Evolutionary conservation across 148 eudicot genomes (phyloP).

Genomic region (Rheum nobile): DNA sequence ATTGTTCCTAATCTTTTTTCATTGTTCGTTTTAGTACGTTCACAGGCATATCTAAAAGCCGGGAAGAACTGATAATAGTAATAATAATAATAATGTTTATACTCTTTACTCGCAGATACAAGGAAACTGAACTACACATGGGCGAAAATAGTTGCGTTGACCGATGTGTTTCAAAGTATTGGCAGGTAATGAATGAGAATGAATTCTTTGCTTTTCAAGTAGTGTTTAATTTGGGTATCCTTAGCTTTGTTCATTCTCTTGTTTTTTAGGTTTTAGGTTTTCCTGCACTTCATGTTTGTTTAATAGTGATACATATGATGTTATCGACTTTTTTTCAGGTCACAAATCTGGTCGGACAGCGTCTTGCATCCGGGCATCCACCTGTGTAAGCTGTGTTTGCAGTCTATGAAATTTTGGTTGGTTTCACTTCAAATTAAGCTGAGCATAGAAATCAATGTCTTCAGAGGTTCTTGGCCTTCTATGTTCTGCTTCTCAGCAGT

Average conservation of each 20-base stretch:
- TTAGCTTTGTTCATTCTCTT: not conserved
- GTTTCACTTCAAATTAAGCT: not conserved
- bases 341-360: slow-evolving; percentile 53
- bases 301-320: not conserved
- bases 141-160: slow-evolving; percentile 87
- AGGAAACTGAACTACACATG: slow-evolving; percentile 74
- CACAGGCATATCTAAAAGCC: not conserved
- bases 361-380: slow-evolving; percentile 49
- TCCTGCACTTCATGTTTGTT: too few relatives aligned
- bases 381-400: slow-evolving; percentile 25
- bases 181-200: slow-evolving; percentile 47
- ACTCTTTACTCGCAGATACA: slow-evolving; percentile 40
- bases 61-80: not conserved
- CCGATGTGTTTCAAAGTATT: slow-evolving; percentile 85
- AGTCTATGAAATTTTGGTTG: not conserved
- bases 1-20: not conserved
- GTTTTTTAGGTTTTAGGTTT: too few relatives aligned
- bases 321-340: slow-evolving; percentile 33
- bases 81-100: not conserved
- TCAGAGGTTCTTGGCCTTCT: not conserved
- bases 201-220: not conserved
- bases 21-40: not conserved
- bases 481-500: not conserved
- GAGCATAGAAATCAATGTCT: not conserved
- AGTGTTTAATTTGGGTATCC: not conserved